Evolutionary conservation across 2,329 filamentous ascomycete species (phyloP).

Genomic region (Penicillium sp.): DNA sequence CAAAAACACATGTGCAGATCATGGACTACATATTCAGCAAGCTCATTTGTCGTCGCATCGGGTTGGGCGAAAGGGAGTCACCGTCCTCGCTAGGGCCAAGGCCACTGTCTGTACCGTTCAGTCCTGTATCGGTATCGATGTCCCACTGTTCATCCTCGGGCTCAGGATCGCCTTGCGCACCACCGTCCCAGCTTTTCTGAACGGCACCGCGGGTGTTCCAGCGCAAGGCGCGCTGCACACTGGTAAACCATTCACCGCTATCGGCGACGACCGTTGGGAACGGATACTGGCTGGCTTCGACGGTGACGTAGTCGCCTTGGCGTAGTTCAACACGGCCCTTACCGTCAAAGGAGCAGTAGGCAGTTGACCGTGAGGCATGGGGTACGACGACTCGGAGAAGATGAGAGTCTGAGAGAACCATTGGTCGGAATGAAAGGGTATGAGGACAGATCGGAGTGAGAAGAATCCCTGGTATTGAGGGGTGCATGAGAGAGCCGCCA

Average conservation of each 20-base stretch:
- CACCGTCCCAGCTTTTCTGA: constrained; percentile 74
- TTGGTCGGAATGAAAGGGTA: constrained; percentile 91
- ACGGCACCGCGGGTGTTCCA: constrained; percentile 93
- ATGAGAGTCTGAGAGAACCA: constrained; percentile 95
- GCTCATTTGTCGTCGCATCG: constrained; percentile 68
- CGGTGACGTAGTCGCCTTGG: constrained; percentile 91
- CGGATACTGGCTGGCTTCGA: constrained; percentile 91
- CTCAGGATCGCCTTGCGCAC: constrained; percentile 38
- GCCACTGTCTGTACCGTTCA: constrained; percentile 44
- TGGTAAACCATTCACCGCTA: constrained; percentile 93
- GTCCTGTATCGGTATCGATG: constrained; percentile 73
- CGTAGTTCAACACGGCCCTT: constrained; percentile 91
- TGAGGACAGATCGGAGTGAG: constrained; percentile 97
- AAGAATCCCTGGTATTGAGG: constrained; percentile 92
- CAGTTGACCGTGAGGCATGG: constrained; percentile 77
- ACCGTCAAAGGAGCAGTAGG: constrained; percentile 95
- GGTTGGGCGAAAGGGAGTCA: constrained; percentile 54
- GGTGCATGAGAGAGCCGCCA: constrained; percentile 90
- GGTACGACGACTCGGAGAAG: constrained; percentile 85
- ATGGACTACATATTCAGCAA: constrained; percentile 56
- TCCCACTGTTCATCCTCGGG: constrained; percentile 69
- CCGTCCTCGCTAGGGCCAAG: constrained; percentile 64
- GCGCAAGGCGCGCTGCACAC: constrained; percentile 80
- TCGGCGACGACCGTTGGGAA: constrained; percentile 93
- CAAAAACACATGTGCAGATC: not conserved